A percentile compares a stretch with the other conserved stretches of the same genome.
These are phyloP conservation scores for Diplodia seriata DNA, from an alignment of 2,329 filamentous ascomycete genomes.

Conservation along the genomic window DNA sequence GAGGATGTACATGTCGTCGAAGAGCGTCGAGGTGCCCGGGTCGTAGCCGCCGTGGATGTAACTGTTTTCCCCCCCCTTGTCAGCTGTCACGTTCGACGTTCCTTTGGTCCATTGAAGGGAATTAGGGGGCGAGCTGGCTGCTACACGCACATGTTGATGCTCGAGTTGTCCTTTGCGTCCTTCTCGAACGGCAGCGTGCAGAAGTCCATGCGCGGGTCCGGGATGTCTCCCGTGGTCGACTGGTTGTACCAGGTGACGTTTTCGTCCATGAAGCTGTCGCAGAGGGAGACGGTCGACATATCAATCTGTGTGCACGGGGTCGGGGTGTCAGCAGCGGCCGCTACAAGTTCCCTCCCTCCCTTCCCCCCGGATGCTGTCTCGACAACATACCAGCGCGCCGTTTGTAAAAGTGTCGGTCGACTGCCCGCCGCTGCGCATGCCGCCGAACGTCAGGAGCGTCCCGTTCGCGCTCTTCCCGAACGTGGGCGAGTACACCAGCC, in stretches of 20 bases:
- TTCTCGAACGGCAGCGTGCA: conserved; percentile 48
- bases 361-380: too few relatives aligned
- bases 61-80: background rate
- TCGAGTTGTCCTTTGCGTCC: conserved; percentile 54
- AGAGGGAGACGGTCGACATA: conserved; percentile 14
- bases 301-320: background rate
- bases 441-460: background rate
- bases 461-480: conserved; percentile 4
- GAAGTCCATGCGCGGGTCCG: conserved; percentile 53
- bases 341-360: background rate
- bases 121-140: too few relatives aligned
- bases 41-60: conserved; percentile 57
- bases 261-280: conserved; percentile 9
- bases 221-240: conserved; percentile 51
- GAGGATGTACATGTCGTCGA: conserved; percentile 56
- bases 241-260: conserved; percentile 53
- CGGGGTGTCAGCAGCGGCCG: background rate
- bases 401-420: conserved; percentile 12
- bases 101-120: too few relatives aligned
- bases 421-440: conserved; percentile 5
- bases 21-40: conserved; percentile 41
- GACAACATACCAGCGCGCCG: background rate
- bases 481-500: background rate
- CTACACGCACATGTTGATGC: conserved; percentile 52
- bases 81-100: background rate